Base-by-base conservation (phyloP, 2,329 filamentous ascomycete species). In the Aspergillus arachidicola region DNA sequence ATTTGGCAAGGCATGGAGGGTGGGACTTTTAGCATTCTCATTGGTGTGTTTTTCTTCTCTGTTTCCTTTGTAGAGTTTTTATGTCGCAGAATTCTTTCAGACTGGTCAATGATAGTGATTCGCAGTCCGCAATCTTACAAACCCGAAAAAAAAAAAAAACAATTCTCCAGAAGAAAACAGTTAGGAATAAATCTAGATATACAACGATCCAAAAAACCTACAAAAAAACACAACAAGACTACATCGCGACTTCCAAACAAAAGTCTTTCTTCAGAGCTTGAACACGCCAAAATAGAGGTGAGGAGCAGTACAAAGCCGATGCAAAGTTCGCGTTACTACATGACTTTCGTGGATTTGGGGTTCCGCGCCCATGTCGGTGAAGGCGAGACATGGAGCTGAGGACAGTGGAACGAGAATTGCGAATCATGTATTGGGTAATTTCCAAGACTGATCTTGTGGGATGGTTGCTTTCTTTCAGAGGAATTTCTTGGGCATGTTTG, bases 401-500 rank as follows among this genome's bases (percentile, higher is more conserved):
- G n/a, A 23, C 7, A 12, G n/a, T 16, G 23, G 28, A 48, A 28
- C 23, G 23, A 48, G 23, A 28, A 16, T 28, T 48, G 45, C 21
- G 21, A 28, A 48, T 48, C 45, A 48, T 48, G 23, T 12, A 21
- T 48, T 28, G 12, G 11, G 45, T 26, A 7, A 28, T 26, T 26
- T 28, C 21, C 45, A 26, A 48, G 12, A 9, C 45, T 28, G 28
- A 6, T 48, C 45, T 48, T 48, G 23, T 16, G 23, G 2, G n/a
- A 12, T 23, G n/a, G 5, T 46, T 46, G 10, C 16, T 26, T 28
- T 48, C n/a, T 12, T 75, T 83, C 48, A 97, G 75, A 97, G 81
- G 78, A 93, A 97, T 81, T 97, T 97, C 85, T 97, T 97, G n/a
- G 92, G 92, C 77, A 88, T 87, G 67, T 84, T 88, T 45, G 86